A percentile compares a stretch with the other conserved stretches of the same genome.
Evolutionary conservation across 371 early-diverging fungal species (phyloP).

Genomic region (Haplosporangium sp.): DNA sequence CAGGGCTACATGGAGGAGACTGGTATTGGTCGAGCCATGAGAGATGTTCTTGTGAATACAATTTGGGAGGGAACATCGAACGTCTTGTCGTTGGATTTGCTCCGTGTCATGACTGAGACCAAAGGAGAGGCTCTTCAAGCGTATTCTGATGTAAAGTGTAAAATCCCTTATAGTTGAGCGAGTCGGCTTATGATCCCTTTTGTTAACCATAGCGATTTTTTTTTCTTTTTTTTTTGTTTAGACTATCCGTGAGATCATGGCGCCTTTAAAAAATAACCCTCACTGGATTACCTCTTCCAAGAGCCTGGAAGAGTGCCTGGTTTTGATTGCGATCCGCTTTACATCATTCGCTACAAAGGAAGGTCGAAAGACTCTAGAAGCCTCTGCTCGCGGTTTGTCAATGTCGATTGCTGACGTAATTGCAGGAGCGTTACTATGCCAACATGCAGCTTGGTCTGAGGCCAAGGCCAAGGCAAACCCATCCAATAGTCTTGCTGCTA

Average conservation of each 20-base stretch:
- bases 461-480: constrained; percentile 35
- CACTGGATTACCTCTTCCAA: constrained; percentile 38
- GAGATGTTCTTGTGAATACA: constrained; percentile 76
- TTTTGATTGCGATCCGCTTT: constrained; percentile 50
- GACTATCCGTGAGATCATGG: constrained; percentile 41
- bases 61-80: constrained; percentile 83
- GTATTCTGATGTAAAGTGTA: constrained; percentile 54
- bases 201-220: background rate
- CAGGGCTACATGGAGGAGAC: constrained; percentile 82
- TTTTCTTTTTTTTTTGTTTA: no score
- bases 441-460: constrained; percentile 67
- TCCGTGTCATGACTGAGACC: constrained; percentile 68
- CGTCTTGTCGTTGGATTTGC: constrained; percentile 73
- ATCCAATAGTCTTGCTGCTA: constrained; percentile 3
- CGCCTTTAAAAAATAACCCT: constrained; percentile 14
- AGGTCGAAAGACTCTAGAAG: constrained; percentile 53
- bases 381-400: constrained; percentile 63
- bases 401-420: constrained; percentile 64
- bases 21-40: constrained; percentile 65
- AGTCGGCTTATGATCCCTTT: background rate
- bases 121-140: constrained; percentile 55
- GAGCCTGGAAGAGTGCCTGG: constrained; percentile 48
- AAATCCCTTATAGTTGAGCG: no score
- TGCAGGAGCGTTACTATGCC: constrained; percentile 62
- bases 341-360: constrained; percentile 38